phyloP scores from a whole-genome alignment of 2,329 filamentous ascomycete species.

The Fusarium albosuccineum region DNA sequence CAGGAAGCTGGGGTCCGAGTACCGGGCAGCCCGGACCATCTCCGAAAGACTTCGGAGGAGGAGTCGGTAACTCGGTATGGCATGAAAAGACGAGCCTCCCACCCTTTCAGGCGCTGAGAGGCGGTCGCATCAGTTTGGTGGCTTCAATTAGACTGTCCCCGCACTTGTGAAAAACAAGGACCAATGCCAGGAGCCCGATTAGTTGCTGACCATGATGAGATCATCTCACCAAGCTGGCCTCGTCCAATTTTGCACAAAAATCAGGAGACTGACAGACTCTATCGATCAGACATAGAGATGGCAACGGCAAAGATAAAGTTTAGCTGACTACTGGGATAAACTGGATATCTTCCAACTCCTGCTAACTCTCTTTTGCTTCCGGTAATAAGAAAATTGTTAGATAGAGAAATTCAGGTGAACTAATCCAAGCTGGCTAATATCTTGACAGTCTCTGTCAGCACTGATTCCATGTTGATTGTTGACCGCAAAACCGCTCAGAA shows the following conservation, averaged over 20 bases:
- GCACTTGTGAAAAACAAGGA: constrained; percentile 2
- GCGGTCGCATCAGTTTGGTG: not conserved
- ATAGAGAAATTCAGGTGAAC: not conserved
- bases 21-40: not conserved
- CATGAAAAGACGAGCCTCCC: not conserved
- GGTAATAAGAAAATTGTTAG: not conserved
- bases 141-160: constrained; percentile 12
- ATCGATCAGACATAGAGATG: no score
- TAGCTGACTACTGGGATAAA: not conserved
- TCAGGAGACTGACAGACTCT: not conserved
- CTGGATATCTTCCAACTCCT: constrained; percentile 31
- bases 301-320: not conserved
- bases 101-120: not conserved
- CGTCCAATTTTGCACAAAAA: not conserved
- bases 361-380: constrained; percentile 19
- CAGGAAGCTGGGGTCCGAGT: not conserved
- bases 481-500: not conserved
- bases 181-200: constrained; percentile 31
- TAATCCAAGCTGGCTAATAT: constrained; percentile 5
- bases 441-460: not conserved
- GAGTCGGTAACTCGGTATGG: no score
- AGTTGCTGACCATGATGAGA: constrained; percentile 30
- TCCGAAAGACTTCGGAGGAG: not conserved
- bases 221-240: not conserved
- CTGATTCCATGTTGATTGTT: constrained; percentile 1